These are phyloP conservation scores for Protomyces lactucae-debilis DNA, from an alignment of 1,139 yeast genomes.

Conservation along the genomic window DNA sequence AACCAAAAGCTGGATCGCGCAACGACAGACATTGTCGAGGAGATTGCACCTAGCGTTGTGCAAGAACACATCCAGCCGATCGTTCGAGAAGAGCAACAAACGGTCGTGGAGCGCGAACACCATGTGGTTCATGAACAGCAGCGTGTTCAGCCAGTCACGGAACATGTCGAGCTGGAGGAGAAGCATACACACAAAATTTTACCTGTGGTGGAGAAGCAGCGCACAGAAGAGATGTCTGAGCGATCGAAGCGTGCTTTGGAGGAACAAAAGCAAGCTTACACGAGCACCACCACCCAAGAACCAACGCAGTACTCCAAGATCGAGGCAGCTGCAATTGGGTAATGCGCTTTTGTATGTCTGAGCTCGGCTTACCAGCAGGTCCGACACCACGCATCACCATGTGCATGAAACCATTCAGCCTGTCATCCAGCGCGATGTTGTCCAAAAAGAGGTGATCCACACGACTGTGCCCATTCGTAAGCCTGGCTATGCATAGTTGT, in stretches of 20 bases:
- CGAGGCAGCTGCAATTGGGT: neutral
- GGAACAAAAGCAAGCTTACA: neutral
- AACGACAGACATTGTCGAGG: neutral
- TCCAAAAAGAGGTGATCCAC: neutral
- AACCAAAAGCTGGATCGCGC: too few relatives aligned
- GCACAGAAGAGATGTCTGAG: neutral
- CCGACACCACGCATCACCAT: neutral
- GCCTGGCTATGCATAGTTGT: neutral
- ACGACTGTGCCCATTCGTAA: neutral
- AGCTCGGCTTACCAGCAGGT: neutral
- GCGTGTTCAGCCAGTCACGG: neutral
- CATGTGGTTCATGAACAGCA: slow-evolving; percentile 1
- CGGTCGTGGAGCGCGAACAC: neutral
- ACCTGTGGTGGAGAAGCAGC: neutral
- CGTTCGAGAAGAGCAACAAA: neutral
- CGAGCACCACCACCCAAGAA: too few relatives aligned
- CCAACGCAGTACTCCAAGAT: neutral
- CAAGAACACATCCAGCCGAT: neutral
- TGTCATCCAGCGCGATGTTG: neutral
- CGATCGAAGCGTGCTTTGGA: neutral
- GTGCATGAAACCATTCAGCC: slow-evolving; percentile 3
- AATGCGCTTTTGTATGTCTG: neutral
- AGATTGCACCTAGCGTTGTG: neutral
- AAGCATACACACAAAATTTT: neutral
- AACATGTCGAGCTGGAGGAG: neutral